Conservation (phyloP, 2,329 filamentous ascomycete species). For the Aspergillus tamarii region DNA sequence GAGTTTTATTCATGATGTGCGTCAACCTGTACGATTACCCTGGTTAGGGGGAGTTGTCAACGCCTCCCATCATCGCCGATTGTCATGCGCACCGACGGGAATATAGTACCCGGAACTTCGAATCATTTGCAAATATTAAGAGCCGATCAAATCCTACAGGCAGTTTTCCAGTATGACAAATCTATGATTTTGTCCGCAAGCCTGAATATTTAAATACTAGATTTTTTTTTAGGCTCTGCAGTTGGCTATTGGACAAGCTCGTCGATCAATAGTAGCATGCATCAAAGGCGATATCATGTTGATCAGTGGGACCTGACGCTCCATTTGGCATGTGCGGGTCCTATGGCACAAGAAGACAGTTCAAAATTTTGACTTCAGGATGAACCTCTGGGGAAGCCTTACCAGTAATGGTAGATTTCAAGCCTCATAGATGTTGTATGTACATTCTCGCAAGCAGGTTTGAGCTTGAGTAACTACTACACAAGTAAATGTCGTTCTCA, state of each 20-base stretch:
- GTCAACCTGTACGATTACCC: background rate
- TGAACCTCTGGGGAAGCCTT: background rate
- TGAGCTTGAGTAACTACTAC: background rate
- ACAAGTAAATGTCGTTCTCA: background rate
- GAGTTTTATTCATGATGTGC: background rate
- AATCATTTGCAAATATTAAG: too few species aligned
- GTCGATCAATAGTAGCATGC: constrained; percentile 8
- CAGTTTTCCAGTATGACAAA: background rate
- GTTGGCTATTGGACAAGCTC: too few species aligned
- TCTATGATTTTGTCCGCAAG: background rate
- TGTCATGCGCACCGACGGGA: background rate
- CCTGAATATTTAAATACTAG: background rate
- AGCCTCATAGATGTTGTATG: background rate
- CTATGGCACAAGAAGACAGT: background rate
- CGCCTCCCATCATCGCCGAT: too few species aligned
- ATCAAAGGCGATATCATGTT: constrained; percentile 5
- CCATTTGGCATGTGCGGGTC: constrained; percentile 15
- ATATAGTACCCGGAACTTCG: background rate
- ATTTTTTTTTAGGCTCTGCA: too few species aligned
- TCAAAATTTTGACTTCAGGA: background rate
- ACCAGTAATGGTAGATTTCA: background rate
- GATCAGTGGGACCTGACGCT: constrained; percentile 18
- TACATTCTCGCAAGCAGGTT: background rate
- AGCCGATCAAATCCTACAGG: background rate
- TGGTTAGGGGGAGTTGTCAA: background rate